These are phyloP conservation scores for Chlorella sp. DNA, from an alignment of 139 green algal species.

Conservation along the genomic window DNA sequence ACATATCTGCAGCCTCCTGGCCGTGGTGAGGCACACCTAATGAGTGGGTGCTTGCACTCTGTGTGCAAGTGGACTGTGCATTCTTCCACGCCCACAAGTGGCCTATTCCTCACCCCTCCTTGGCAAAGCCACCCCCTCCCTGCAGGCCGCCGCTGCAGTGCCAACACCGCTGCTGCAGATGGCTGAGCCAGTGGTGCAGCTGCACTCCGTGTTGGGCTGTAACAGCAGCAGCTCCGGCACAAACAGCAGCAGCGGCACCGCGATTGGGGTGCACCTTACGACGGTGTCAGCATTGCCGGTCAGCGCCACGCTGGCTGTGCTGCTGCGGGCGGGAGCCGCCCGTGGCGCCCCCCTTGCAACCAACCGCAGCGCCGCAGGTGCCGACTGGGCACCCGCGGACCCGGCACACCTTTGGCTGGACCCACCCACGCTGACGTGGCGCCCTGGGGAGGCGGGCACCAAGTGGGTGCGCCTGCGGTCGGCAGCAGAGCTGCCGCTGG, in stretches of 20 bases:
- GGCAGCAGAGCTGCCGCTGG: constrained; percentile 5
- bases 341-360: not conserved
- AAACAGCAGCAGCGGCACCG: not conserved
- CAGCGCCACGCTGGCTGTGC: not conserved
- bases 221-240: not conserved
- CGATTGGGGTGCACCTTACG: not conserved
- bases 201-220: not conserved
- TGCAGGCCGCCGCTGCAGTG: not conserved
- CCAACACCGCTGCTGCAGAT: constrained; percentile 4
- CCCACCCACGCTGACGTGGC: constrained; percentile 2
- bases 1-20: not conserved
- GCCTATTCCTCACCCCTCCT: not conserved
- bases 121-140: not conserved
- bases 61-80: not conserved
- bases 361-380: not conserved
- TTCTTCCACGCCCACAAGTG: not conserved
- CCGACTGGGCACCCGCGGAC: not conserved
- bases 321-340: not conserved
- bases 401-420: constrained; percentile 22
- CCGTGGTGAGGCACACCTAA: not conserved
- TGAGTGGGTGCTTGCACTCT: not conserved
- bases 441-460: not conserved
- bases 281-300: not conserved
- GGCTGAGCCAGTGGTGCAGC: not conserved
- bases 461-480: constrained; percentile 5